These are phyloP conservation scores for Populus tomentosa DNA, from an alignment of 441 rosid genomes.

Conservation along the genomic window DNA sequence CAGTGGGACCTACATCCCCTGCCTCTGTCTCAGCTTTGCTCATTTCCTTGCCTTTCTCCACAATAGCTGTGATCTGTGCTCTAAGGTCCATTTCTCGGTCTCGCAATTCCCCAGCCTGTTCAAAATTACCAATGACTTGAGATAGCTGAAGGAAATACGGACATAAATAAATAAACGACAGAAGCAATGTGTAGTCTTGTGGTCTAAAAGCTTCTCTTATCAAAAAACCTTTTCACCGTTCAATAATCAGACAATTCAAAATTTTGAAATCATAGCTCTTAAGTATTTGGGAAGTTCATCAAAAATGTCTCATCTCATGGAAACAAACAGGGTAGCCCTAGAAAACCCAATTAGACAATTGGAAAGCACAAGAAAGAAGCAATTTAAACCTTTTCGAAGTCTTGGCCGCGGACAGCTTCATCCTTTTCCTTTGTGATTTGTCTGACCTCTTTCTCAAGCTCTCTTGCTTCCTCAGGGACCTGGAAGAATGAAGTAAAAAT, in stretches of 20 bases:
- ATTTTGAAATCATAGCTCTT: background rate
- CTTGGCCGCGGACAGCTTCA: conserved; percentile 94
- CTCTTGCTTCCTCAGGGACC: conserved; percentile 99
- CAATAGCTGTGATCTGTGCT: conserved; percentile 79
- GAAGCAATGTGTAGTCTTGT: background rate
- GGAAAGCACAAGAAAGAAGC: background rate
- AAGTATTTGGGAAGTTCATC: background rate
- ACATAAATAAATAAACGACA: background rate
- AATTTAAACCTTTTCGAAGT: conserved; percentile 77
- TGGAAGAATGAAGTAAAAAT: conserved; percentile 22
- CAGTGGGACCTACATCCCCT: conserved; percentile 80
- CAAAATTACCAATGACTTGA: conserved; percentile 3
- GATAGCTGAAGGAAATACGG: background rate
- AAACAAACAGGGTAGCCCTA: background rate
- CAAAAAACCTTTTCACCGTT: background rate
- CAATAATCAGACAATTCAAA: no score
- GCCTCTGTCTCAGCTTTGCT: conserved; percentile 91
- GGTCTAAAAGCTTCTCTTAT: background rate
- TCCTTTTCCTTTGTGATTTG: conserved; percentile 94
- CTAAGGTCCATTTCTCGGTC: conserved; percentile 94
- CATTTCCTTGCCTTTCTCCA: conserved; percentile 92
- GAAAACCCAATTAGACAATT: background rate
- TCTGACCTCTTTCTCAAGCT: conserved; percentile 92
- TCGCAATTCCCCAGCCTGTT: conserved; percentile 94
- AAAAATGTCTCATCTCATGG: background rate